Evolutionary conservation across 192 early-diverging fungal species (phyloP), one percentile per base, ranked within the genome.

Genomic region (Radiomyces spectabilis): DNA sequence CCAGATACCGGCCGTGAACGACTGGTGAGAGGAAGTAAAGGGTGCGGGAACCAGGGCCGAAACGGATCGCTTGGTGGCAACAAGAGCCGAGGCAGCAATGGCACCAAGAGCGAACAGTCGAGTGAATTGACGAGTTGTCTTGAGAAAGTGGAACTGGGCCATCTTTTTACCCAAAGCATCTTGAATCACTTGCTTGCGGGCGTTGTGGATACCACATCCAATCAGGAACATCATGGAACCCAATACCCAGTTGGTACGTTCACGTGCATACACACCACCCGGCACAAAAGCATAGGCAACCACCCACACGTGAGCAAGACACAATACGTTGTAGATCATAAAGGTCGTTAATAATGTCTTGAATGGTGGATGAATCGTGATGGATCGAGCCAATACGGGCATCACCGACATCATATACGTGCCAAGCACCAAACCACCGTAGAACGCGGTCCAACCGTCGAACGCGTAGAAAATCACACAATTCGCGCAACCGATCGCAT

Each of bases 211-310:
- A 16, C 87, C 82, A 26, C 73, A 56, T 38, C 82, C 81, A 16
- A 79, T 63, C 21, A 77, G 65, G 16, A 66, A 41, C 80, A 88
- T 84, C 53, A 83, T 74, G 7, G 77, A 65, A 0, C 69, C 45
- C 61, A 91, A 59, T 12, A 91, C 71, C 42, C 78, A 77, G 66
- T 87, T 80, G 4, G 88, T 88, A 53, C 75, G 85, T 73, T 91
- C 88, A 38, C 88, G 73, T 54, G 82, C 70, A 37, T 79, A 57
- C 26, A 77, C 79, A 32, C 88, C 88, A 33, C 79, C 88, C 10
- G 88, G 88, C 19, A 91, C 88, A 74, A 91, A 91, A 44, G 78
- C 88, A 42, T 91, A 91, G 4, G 88, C 88, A 5, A 91, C 88
- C 4, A 82, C 80, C 86, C 86, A 91, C 5, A 88, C 84, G 42